Percentiles rank a stretch among this genome's conserved stretches.
phyloP scores from a whole-genome alignment of 2,329 filamentous ascomycete genomes.

The Epichloe coenophiala region DNA sequence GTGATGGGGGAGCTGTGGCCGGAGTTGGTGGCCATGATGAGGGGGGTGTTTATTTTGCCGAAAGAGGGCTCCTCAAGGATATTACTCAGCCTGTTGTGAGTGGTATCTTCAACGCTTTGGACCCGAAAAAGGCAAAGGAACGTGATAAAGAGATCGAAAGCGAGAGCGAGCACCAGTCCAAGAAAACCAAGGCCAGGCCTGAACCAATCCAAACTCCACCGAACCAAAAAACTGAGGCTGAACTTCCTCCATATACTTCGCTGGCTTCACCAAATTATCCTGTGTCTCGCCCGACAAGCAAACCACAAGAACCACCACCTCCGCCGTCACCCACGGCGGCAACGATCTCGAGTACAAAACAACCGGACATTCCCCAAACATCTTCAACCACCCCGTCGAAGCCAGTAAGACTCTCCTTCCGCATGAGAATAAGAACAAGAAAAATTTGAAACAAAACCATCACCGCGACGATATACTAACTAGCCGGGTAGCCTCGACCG shows the following conservation, averaged over 20 bases:
- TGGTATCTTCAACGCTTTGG: background rate
- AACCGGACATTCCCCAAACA: background rate
- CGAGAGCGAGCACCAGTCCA: background rate
- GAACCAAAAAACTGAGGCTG: background rate
- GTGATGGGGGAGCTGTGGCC: background rate
- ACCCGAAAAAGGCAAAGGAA: background rate
- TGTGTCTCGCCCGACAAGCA: background rate
- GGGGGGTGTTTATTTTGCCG: background rate
- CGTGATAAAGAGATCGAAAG: background rate
- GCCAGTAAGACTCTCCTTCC: background rate
- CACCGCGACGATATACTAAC: background rate
- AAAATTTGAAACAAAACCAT: background rate
- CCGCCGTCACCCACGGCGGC: background rate
- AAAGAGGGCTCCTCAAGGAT: background rate
- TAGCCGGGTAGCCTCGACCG: background rate
- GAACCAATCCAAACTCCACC: background rate
- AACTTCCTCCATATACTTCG: background rate
- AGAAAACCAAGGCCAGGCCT: background rate
- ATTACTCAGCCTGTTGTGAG: background rate
- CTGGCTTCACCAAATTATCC: background rate
- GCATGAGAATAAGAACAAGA: background rate
- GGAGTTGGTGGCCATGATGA: background rate
- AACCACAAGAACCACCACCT: background rate
- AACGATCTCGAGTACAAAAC: background rate
- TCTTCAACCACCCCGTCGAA: background rate